Evolutionary conservation across 2,329 filamentous ascomycete genomes (phyloP).

Genomic region (Nemania sp.): DNA sequence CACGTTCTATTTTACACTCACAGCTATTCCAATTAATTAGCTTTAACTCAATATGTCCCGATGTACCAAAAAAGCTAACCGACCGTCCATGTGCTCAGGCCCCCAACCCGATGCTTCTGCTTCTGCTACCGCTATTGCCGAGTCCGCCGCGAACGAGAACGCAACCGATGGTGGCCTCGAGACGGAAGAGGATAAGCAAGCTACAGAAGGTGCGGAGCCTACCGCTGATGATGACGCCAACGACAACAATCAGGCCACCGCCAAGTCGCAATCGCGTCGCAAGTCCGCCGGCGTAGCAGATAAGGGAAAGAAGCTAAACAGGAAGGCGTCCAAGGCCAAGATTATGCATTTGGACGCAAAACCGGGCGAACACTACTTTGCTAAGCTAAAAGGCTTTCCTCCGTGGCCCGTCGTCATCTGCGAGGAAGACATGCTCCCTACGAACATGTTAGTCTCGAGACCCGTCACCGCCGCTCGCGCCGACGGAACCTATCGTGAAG

Average conservation of each 20-base stretch:
- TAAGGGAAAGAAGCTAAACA: constrained; percentile 81
- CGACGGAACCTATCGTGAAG: constrained; percentile 86
- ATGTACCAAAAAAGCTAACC: constrained; percentile 10
- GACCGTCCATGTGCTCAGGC: constrained; percentile 14
- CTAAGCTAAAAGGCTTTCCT: constrained; percentile 91
- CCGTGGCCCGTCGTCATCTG: constrained; percentile 94
- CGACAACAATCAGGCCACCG: constrained; percentile 25
- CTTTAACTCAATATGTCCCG: neutral
- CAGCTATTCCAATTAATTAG: neutral
- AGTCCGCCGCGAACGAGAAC: constrained; percentile 31
- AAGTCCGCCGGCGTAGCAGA: constrained; percentile 72
- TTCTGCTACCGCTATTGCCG: constrained; percentile 14
- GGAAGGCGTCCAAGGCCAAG: constrained; percentile 78
- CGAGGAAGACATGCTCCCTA: constrained; percentile 91
- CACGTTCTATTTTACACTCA: neutral
- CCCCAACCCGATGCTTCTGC: constrained; percentile 20
- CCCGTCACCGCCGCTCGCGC: constrained; percentile 81
- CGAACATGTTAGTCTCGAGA: constrained; percentile 73
- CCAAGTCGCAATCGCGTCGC: constrained; percentile 60
- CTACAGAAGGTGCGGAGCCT: constrained; percentile 29
- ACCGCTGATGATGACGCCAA: constrained; percentile 15
- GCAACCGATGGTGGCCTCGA: constrained; percentile 38
- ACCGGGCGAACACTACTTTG: constrained; percentile 89
- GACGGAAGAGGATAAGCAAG: constrained; percentile 38
- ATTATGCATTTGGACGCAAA: constrained; percentile 77